Base-by-base conservation (phyloP, 208 protist genomes). In the Leishmania tarentolae region DNA sequence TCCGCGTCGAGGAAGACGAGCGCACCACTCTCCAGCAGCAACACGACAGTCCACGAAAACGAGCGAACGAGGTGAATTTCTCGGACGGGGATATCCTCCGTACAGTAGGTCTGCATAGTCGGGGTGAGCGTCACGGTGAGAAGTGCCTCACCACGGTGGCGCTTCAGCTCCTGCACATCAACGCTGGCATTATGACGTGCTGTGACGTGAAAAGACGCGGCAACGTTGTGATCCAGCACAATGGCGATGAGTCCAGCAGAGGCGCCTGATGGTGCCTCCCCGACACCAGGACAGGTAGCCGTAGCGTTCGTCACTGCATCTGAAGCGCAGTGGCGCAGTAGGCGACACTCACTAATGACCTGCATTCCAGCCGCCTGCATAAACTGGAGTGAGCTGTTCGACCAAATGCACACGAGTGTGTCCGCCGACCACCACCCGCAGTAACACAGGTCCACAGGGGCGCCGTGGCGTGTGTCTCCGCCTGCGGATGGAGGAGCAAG, bases 11-110 rank as follows among this genome's bases (percentile, higher is more conserved):
- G 72, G 19, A 94, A 89, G 6, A 95, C 66, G 9, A 95, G 50
- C 17, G 91, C 94, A 13, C 92, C 94, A 68, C 91, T 95, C 77
- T 94, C 89, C 44, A 97, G 84, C 40, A 93, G 80, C 40, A 94
- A 78, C 46, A 82, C 78, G 44, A 95, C 66, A 2, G 87, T 84
- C 78, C 86, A 89, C 21, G 91, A 90, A 83, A 90, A 78, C 57
- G 89, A 81, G 47, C 86, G 84, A 44, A 92, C 78, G n/a, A 93
- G 82, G 42, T 83, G 70, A 21, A 95, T 2, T 47, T 94, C 87
- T 0, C 87, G 71, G 24, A 95, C 75, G 68, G 83, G 84, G 31
- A 95, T 93, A 42, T 94, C 92, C 68, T 93, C 86, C 17, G 88
- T 86, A 46, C 80, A 87, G 76, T 78, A 86, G 11, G 79, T 88